phyloP scores from a whole-genome alignment of 1,284 basidiomycete species.

The Athelia psychrophila region DNA sequence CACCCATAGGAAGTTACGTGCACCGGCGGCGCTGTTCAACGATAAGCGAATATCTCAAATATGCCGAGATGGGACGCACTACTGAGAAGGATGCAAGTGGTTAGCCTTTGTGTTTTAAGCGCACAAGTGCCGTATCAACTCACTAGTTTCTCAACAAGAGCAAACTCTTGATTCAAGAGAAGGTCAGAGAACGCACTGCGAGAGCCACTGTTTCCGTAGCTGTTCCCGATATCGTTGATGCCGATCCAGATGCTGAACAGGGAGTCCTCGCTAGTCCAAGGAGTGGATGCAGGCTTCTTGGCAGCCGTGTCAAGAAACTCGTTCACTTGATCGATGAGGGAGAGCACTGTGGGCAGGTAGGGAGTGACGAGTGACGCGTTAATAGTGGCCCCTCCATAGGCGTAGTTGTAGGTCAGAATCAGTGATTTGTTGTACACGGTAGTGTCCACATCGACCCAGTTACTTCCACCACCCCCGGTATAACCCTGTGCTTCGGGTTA shows the following conservation, averaged over 20 bases:
- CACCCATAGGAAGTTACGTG: conserved; percentile 56
- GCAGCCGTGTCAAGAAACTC: conserved; percentile 42
- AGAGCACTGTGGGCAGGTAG: conserved; percentile 44
- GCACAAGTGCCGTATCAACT: no score
- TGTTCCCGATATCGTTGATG: conserved; percentile 60
- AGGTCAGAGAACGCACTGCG: conserved; percentile 35
- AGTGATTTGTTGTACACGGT: conserved; percentile 48
- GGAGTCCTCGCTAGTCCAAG: conserved; percentile 50
- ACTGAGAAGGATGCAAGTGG: no score
- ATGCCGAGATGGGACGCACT: no score
- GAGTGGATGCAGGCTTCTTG: no score
- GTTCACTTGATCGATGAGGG: conserved; percentile 54
- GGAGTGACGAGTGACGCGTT: conserved; percentile 50
- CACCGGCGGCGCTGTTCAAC: conserved; percentile 40
- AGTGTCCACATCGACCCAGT: conserved; percentile 55
- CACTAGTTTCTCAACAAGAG: conserved; percentile 47
- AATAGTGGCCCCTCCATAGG: conserved; percentile 60
- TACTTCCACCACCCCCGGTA: conserved; percentile 54
- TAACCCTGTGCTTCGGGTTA: no score
- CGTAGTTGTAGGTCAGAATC: conserved; percentile 57
- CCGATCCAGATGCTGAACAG: conserved; percentile 62
- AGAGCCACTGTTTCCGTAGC: conserved; percentile 26
- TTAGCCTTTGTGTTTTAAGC: no score
- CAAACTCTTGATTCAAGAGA: conserved; percentile 51
- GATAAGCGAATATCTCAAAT: no score